These are phyloP conservation scores for Phragmites australis DNA, from an alignment of 176 grass and related monocot genomes.

Conservation along the genomic window DNA sequence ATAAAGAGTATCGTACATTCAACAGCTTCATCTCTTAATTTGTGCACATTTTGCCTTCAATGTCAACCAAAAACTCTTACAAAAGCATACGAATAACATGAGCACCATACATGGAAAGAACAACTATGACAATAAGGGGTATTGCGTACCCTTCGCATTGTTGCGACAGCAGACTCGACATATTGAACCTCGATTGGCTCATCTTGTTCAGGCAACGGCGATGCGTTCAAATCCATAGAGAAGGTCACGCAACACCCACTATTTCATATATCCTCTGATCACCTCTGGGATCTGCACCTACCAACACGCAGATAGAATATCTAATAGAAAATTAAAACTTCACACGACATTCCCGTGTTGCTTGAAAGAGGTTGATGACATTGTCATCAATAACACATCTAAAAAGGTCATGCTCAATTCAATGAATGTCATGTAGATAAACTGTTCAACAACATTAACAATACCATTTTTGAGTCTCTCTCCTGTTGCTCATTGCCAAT, in stretches of 20 bases:
- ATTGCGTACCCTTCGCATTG: constrained; percentile 60
- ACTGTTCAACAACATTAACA: too few species aligned
- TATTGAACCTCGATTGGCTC: constrained; percentile 46
- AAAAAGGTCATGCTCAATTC: too few species aligned
- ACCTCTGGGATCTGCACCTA: constrained; percentile 21
- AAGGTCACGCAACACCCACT: constrained; percentile 49
- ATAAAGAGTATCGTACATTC: not conserved
- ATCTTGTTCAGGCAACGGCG: constrained; percentile 65
- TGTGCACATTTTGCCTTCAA: not conserved
- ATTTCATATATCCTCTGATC: constrained; percentile 31
- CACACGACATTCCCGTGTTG: too few species aligned
- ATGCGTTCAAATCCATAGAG: constrained; percentile 65
- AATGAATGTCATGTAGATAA: too few species aligned
- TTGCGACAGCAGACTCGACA: constrained; percentile 57
- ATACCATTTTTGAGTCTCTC: too few species aligned
- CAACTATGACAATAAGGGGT: not conserved
- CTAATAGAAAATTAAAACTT: too few species aligned
- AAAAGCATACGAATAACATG: too few species aligned
- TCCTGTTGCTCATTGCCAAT: too few species aligned
- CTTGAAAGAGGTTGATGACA: too few species aligned
- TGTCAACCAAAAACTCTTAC: not conserved
- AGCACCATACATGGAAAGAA: not conserved
- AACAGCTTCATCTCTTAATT: not conserved
- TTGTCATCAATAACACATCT: too few species aligned
- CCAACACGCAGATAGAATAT: not conserved